Percentiles rank a stretch among this genome's conserved stretches.
phyloP scores from a whole-genome alignment of 225 moss, liverwort and hornwort species.

The Bryoerythrophyllum caledonicum region DNA sequence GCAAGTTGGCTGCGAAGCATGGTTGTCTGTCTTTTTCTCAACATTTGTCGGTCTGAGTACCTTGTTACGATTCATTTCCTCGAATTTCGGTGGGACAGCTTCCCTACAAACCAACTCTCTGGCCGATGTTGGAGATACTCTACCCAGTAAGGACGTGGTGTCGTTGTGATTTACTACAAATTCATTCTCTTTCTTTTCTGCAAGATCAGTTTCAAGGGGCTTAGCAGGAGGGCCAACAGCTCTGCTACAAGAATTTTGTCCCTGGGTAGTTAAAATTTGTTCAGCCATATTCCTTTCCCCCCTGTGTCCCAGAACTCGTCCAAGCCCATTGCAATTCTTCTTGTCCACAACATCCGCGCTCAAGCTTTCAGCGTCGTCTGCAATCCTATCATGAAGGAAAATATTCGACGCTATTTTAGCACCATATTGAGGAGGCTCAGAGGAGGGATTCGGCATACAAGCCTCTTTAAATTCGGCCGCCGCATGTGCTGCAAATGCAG shows the following conservation, averaged over 20 bases:
- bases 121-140: constrained; percentile 27
- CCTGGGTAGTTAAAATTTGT: too few species aligned
- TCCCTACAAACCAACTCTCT: constrained; percentile 19
- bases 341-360: constrained; percentile 24
- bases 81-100: background rate
- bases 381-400: constrained; percentile 20
- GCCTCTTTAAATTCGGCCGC: constrained; percentile 28
- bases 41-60: constrained; percentile 12
- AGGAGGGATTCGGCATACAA: constrained; percentile 22
- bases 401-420: constrained; percentile 20
- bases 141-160: background rate
- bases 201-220: constrained; percentile 17
- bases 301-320: constrained; percentile 33
- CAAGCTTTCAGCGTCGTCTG: constrained; percentile 29
- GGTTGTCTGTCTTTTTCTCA: constrained; percentile 20
- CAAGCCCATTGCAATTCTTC: constrained; percentile 31
- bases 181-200: constrained; percentile 27
- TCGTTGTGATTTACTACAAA: constrained; percentile 15
- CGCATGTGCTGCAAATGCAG: constrained; percentile 25
- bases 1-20: constrained; percentile 22
- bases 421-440: constrained; percentile 17
- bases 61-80: constrained; percentile 20
- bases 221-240: constrained; percentile 14
- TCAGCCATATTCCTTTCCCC: constrained; percentile 37
- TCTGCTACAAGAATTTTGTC: constrained; percentile 17